Conservation (phyloP, 345 rosid species). For the Crucihimalaya himalaica region DNA sequence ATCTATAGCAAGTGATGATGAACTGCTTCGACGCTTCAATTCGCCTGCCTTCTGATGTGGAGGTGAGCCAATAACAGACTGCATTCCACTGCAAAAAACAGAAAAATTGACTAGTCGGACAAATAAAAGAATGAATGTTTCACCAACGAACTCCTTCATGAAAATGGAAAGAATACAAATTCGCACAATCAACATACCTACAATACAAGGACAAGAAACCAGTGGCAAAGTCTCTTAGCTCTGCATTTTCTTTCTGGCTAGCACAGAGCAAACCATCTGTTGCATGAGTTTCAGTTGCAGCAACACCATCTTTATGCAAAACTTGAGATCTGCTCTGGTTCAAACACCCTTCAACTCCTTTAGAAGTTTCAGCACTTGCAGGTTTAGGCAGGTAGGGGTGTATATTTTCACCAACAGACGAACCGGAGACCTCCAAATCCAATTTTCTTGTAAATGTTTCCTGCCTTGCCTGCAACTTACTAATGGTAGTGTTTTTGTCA, state of each 20-base stretch:
- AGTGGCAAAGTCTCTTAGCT: conserved; percentile 71
- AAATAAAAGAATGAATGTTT: conserved; percentile 8
- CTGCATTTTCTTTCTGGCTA: conserved; percentile 44
- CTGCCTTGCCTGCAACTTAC: conserved; percentile 40
- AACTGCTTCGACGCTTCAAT: conserved; percentile 57
- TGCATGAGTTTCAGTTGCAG: conserved; percentile 36
- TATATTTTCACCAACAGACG: conserved; percentile 39
- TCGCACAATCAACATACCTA: conserved; percentile 49
- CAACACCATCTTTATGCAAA: conserved; percentile 43
- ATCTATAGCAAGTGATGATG: conserved; percentile 46
- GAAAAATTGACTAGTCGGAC: not conserved
- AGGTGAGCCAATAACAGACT: conserved; percentile 49
- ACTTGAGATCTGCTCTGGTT: conserved; percentile 41
- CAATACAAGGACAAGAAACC: conserved; percentile 90
- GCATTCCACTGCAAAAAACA: conserved; percentile 61
- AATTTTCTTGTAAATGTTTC: conserved; percentile 53
- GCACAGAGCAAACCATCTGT: conserved; percentile 37
- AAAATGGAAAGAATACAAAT: conserved; percentile 7
- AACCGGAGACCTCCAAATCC: conserved; percentile 44
- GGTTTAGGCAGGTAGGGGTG: conserved; percentile 33
- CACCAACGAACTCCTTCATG: conserved; percentile 9
- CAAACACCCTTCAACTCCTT: conserved; percentile 34
- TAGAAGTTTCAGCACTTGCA: conserved; percentile 30
- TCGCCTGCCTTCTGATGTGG: conserved; percentile 48
- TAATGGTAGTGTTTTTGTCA: conserved; percentile 29